phyloP scores from a whole-genome alignment of 208 protist genomes.

The Strigomonas culicis region DNA sequence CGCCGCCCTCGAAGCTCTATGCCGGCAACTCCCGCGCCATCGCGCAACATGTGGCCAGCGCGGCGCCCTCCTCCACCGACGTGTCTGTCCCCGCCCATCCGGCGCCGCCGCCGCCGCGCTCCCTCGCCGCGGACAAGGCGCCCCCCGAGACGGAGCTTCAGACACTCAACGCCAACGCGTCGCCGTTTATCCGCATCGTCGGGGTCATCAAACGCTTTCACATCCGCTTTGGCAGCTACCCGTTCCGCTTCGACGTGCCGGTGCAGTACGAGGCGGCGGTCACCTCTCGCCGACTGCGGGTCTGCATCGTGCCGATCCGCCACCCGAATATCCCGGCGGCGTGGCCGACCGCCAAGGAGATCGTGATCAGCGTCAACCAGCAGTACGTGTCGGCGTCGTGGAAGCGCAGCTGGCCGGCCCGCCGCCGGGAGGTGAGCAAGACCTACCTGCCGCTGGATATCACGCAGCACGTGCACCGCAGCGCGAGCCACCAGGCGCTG shows the following conservation, averaged over 20 bases:
- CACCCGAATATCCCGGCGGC: constrained; percentile 48
- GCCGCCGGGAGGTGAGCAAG: constrained; percentile 51
- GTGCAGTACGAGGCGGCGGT: constrained; percentile 52
- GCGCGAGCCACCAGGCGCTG: constrained; percentile 34
- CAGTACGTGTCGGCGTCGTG: constrained; percentile 59
- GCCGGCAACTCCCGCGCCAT: neutral
- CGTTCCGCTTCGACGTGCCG: constrained; percentile 63
- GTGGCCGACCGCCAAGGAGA: constrained; percentile 72
- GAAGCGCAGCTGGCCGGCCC: constrained; percentile 75
- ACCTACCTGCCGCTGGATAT: constrained; percentile 77
- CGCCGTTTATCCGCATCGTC: constrained; percentile 66
- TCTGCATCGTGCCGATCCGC: constrained; percentile 54
- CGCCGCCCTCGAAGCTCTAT: too few species aligned
- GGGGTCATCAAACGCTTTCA: constrained; percentile 45
- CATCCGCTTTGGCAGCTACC: constrained; percentile 60
- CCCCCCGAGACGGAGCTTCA: constrained; percentile 25
- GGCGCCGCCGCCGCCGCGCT: neutral
- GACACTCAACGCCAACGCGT: constrained; percentile 40
- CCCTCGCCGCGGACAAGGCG: neutral
- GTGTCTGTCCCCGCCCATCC: neutral
- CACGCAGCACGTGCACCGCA: constrained; percentile 40
- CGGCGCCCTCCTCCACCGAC: neutral
- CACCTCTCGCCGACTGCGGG: constrained; percentile 47
- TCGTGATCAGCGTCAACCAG: constrained; percentile 74
- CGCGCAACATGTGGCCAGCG: neutral